phyloP scores from a whole-genome alignment of 192 early-diverging fungal species.

The Podila clonocystis region DNA sequence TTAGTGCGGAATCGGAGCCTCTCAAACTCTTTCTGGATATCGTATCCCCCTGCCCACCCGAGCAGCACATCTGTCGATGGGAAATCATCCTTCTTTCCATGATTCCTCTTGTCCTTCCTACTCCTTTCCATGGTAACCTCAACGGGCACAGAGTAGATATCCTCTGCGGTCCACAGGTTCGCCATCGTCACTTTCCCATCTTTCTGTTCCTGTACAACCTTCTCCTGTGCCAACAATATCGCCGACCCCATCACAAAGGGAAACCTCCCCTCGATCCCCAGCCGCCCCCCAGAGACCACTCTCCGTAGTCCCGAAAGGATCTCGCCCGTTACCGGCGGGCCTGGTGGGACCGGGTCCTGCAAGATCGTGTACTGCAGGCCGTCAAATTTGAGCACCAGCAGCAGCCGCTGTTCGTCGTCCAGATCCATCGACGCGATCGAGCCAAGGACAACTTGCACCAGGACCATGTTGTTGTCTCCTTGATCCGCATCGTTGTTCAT shows the following conservation, averaged over 20 bases:
- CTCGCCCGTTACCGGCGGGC: neutral
- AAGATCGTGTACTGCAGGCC: neutral
- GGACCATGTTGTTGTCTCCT: neutral
- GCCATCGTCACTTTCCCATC: neutral
- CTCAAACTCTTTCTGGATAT: slow-evolving; percentile 45
- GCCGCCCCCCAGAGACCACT: neutral
- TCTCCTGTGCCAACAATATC: neutral
- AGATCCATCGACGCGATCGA: neutral
- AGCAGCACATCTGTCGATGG: neutral
- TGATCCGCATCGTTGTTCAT: neutral
- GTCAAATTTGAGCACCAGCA: neutral
- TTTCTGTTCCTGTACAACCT: neutral
- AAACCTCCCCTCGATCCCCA: neutral
- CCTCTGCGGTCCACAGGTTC: slow-evolving; percentile 37
- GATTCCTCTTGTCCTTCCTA: neutral
- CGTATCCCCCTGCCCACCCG: slow-evolving; percentile 52
- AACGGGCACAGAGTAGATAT: slow-evolving; percentile 4
- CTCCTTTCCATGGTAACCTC: neutral
- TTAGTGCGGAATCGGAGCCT: slow-evolving; percentile 34
- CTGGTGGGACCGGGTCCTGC: neutral
- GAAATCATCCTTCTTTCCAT: neutral
- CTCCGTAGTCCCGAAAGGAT: neutral
- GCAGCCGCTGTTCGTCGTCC: neutral
- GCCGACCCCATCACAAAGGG: neutral
- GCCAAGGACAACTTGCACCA: neutral